Percentiles rank a stretch among this genome's conserved stretches.
phyloP scores from a whole-genome alignment of 805 yeast genomes.

The Starmerella apis region DNA sequence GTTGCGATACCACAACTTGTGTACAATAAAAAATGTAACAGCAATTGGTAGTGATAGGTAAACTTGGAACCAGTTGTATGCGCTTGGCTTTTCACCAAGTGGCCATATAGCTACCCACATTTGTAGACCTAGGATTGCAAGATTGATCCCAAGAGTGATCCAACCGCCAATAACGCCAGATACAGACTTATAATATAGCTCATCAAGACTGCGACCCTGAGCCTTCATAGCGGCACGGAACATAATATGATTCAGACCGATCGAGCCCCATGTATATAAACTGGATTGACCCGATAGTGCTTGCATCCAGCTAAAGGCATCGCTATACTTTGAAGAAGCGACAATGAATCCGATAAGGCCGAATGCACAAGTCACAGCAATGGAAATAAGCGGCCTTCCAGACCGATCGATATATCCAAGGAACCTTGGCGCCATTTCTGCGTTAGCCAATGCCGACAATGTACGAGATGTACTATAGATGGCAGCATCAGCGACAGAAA shows the following conservation, averaged over 20 bases:
- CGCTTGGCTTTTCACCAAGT: slow-evolving; percentile 35
- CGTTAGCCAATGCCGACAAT: slow-evolving; percentile 52
- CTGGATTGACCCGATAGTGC: slow-evolving; percentile 67
- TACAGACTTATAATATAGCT: slow-evolving; percentile 56
- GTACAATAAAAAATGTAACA: slow-evolving; percentile 16
- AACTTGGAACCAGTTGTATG: slow-evolving; percentile 39
- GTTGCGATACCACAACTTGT: slow-evolving; percentile 18
- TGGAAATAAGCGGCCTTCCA: slow-evolving; percentile 63
- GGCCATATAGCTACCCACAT: slow-evolving; percentile 79
- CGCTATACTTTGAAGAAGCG: slow-evolving; percentile 40
- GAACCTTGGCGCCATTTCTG: slow-evolving; percentile 49
- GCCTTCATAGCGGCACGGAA: slow-evolving; percentile 51
- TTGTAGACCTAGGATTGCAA: slow-evolving; percentile 59
- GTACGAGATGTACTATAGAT: slow-evolving; percentile 61
- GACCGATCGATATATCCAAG: slow-evolving; percentile 55
- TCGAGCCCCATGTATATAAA: slow-evolving; percentile 67
- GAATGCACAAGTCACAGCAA: slow-evolving; percentile 35
- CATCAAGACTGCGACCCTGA: slow-evolving; percentile 62
- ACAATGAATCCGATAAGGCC: slow-evolving; percentile 48
- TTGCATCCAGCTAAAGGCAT: slow-evolving; percentile 60
- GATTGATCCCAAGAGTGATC: slow-evolving; percentile 49
- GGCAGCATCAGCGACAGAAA: slow-evolving; percentile 61
- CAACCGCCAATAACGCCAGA: slow-evolving; percentile 60
- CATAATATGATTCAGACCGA: slow-evolving; percentile 56
- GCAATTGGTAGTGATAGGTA: slow-evolving; percentile 41